These are phyloP conservation scores for Trichophyton mentagrophytes DNA, from an alignment of 2,329 filamentous ascomycete genomes.

Conservation along the genomic window DNA sequence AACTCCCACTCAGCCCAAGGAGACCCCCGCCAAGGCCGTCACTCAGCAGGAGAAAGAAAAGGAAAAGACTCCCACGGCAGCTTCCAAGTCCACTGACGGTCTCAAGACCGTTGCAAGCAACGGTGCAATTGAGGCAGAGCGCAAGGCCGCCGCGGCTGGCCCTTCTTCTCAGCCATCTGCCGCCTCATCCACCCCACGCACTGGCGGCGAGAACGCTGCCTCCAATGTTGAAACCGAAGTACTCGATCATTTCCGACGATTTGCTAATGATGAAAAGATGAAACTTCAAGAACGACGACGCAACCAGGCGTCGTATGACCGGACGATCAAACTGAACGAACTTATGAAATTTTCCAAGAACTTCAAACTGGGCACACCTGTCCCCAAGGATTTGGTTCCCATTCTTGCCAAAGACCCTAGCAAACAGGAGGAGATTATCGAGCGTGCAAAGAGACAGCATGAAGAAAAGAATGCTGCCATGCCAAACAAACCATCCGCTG, in stretches of 20 bases:
- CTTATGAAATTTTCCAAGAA: conserved; percentile 86
- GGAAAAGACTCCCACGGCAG: conserved; percentile 4
- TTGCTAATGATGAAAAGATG: conserved; percentile 49
- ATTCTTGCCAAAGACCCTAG: conserved; percentile 94
- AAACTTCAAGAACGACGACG: conserved; percentile 46
- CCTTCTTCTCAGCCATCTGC: conserved; percentile 19
- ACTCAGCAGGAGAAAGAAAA: neutral
- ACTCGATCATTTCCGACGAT: conserved; percentile 51
- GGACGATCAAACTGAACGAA: conserved; percentile 85
- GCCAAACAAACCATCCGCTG: conserved; percentile 9
- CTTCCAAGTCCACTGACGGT: conserved; percentile 13
- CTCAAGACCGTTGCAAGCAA: conserved; percentile 17
- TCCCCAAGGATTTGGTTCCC: conserved; percentile 79
- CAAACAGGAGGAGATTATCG: conserved; percentile 87
- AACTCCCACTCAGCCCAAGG: conserved; percentile 19
- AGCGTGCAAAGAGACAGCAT: conserved; percentile 67
- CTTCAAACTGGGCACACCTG: conserved; percentile 88
- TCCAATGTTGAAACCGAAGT: conserved; percentile 50
- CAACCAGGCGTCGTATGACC: conserved; percentile 53
- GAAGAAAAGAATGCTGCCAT: conserved; percentile 40
- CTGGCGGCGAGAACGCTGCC: conserved; percentile 40
- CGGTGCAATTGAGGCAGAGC: conserved; percentile 17
- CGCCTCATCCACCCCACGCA: conserved; percentile 13
- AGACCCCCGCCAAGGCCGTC: conserved; percentile 10
- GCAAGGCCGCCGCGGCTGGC: conserved; percentile 17